Evolutionary conservation across 2,329 filamentous ascomycete species (phyloP), one percentile per base, ranked within the genome.

Genomic region (Ceratocystis cacaofunesta): DNA sequence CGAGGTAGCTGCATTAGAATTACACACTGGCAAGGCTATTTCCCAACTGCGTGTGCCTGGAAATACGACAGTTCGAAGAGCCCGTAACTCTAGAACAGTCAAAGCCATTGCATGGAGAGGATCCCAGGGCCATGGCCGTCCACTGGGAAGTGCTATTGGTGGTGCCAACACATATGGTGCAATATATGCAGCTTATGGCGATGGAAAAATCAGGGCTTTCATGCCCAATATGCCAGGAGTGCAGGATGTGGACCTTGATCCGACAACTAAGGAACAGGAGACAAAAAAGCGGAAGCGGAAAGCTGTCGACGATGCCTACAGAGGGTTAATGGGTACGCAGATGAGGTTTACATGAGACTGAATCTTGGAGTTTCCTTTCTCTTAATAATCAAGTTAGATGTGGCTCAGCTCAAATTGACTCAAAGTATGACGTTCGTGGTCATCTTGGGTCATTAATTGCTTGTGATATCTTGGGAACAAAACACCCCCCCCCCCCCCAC

Each of bases 141-240:
- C 79, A 2, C 78, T 78, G 5, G 85, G 84, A 0, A 73, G 86
- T 1, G 85, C 87, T 69, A 81, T 83, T 77, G 82, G 82, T 3
- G 82, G 81, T 1, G 76, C 73, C 1, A 82, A 79, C 68, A 78
- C 77, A 22, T 69, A 78, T 3, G 82, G 82, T 0, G 80, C 77
- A 7, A 71, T 96, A 66, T 95, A 90, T 75, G 94, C 90, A 64
- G 87, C 85, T 1, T 90, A 96, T 71, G 80, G 86, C 2, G 90
- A 96, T 72, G 92, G 92, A 0, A 87, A 86, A 63, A 92, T 97
- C 66, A 82, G 87, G 57, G 83, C 83, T 3, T 96, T 92, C 91
- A 80, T 81, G 70, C 88, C 89, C 1, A 77, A 78, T 44, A 75
- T 83, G 5, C 74, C 78, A 0, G 69, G 84, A 62, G 78, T 77